These are phyloP conservation scores for Xylariaceae sp. DNA, from an alignment of 2,329 filamentous ascomycete genomes.

Conservation along the genomic window DNA sequence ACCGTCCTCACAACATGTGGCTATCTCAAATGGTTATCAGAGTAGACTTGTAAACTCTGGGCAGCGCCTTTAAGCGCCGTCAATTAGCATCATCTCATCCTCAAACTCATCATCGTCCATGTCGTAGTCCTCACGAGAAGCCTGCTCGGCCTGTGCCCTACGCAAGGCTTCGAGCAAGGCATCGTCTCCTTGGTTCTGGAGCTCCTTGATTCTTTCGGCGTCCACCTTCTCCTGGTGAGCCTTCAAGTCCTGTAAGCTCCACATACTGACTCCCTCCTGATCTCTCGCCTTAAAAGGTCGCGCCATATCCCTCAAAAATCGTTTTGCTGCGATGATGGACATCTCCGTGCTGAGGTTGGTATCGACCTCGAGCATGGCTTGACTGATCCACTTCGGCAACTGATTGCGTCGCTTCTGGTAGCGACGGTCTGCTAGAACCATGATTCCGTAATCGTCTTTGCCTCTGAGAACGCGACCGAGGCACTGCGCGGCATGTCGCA, in stretches of 20 bases:
- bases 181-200: slow-evolving; percentile 45
- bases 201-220: slow-evolving; percentile 59
- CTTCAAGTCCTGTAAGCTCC: slow-evolving; percentile 75
- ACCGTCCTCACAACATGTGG: not conserved
- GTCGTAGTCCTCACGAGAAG: slow-evolving; percentile 41
- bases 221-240: slow-evolving; percentile 72
- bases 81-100: slow-evolving; percentile 50
- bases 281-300: slow-evolving; percentile 78
- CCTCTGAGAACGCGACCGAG: slow-evolving; percentile 88
- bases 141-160: slow-evolving; percentile 26
- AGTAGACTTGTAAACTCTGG: not conserved
- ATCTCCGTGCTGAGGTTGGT: slow-evolving; percentile 93
- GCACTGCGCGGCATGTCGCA: slow-evolving; percentile 98
- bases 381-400: slow-evolving; percentile 93
- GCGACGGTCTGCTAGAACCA: slow-evolving; percentile 91
- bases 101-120: slow-evolving; percentile 50
- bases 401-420: slow-evolving; percentile 89
- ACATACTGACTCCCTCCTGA: slow-evolving; percentile 89
- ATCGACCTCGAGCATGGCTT: slow-evolving; percentile 78
- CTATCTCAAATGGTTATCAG: not conserved
- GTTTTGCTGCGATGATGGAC: slow-evolving; percentile 82
- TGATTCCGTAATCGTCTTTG: slow-evolving; percentile 99
- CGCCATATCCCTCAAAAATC: slow-evolving; percentile 86
- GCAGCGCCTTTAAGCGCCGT: slow-evolving; percentile 15
- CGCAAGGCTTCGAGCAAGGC: slow-evolving; percentile 30